Evolutionary conservation across 73 alveolate species (phyloP).

Genomic region (Diophrys sp.): DNA sequence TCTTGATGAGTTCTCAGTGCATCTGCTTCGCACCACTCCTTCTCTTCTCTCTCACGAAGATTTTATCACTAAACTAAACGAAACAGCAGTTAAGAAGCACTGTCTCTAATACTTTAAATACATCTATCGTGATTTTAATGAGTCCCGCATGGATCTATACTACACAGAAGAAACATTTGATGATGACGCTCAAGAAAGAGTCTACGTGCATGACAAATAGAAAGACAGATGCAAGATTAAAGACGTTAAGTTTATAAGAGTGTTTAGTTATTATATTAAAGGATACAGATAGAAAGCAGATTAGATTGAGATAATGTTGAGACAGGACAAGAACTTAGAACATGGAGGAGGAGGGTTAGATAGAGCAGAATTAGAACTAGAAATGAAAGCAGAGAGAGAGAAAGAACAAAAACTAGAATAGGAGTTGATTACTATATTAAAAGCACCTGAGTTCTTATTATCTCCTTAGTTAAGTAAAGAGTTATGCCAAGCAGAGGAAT

Average conservation of each 20-base stretch:
- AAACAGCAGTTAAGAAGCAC: slow-evolving; percentile 1
- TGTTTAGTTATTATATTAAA: background rate
- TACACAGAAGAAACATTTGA: background rate
- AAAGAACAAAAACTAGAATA: background rate
- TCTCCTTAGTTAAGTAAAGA: background rate
- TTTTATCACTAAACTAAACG: background rate
- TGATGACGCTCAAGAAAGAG: background rate
- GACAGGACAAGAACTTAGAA: too few relatives aligned
- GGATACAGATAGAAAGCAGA: too few relatives aligned
- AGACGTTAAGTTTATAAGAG: slow-evolving; percentile 4
- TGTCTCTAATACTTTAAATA: background rate
- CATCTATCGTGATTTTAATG: slow-evolving; percentile 3
- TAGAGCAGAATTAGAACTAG: background rate
- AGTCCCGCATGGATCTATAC: background rate
- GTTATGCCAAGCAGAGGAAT: background rate
- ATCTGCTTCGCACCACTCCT: background rate
- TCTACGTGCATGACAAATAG: background rate
- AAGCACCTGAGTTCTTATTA: background rate
- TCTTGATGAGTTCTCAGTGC: background rate
- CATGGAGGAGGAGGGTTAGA: background rate
- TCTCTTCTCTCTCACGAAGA: background rate
- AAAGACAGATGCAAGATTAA: background rate
- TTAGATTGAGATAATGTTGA: too few relatives aligned
- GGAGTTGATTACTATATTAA: background rate
- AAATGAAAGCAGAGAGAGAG: background rate